Conservation (phyloP, 73 alveolate species). For the Halteria grandinella region DNA sequence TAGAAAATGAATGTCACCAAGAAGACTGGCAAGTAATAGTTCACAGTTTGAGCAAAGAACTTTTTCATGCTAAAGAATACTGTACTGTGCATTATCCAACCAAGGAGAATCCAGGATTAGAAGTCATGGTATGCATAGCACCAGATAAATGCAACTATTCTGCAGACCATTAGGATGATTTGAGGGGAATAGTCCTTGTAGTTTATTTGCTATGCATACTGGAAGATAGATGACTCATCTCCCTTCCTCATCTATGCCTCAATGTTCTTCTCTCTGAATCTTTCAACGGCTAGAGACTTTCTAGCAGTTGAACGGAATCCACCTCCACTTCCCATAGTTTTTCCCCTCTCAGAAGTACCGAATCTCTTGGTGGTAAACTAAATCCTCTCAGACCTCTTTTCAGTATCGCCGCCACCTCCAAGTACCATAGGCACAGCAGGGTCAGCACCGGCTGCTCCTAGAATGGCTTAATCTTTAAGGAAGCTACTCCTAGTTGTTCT, state of each 20-base stretch:
- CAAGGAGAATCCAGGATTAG: slow-evolving; percentile 12
- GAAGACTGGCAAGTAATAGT: slow-evolving; percentile 18
- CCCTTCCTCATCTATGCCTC: slow-evolving; percentile 19
- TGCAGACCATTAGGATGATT: slow-evolving; percentile 41
- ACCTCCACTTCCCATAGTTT: slow-evolving; percentile 6
- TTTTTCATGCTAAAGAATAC: slow-evolving; percentile 29
- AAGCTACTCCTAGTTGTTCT: slow-evolving; percentile 5
- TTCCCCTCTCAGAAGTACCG: slow-evolving; percentile 6
- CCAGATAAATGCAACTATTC: slow-evolving; percentile 36
- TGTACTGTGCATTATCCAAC: slow-evolving; percentile 49
- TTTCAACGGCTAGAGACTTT: not conserved
- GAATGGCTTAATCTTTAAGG: slow-evolving; percentile 1
- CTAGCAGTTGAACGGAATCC: not conserved
- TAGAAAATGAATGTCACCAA: slow-evolving; percentile 25
- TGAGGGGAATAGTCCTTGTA: slow-evolving; percentile 50
- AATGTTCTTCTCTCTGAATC: slow-evolving; percentile 8
- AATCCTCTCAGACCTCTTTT: slow-evolving; percentile 24
- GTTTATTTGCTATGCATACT: not conserved
- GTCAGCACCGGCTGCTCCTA: not conserved
- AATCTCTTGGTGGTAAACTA: not conserved
- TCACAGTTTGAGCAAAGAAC: slow-evolving; percentile 5
- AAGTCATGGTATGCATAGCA: slow-evolving; percentile 53
- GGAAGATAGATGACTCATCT: slow-evolving; percentile 2
- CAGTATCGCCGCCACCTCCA: no score
- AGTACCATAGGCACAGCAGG: no score